A percentile compares a stretch with the other conserved stretches of the same genome.
Evolutionary conservation across 495 filamentous ascomycete species (phyloP).

Genomic region (Melanomma pulvis-pyrius): DNA sequence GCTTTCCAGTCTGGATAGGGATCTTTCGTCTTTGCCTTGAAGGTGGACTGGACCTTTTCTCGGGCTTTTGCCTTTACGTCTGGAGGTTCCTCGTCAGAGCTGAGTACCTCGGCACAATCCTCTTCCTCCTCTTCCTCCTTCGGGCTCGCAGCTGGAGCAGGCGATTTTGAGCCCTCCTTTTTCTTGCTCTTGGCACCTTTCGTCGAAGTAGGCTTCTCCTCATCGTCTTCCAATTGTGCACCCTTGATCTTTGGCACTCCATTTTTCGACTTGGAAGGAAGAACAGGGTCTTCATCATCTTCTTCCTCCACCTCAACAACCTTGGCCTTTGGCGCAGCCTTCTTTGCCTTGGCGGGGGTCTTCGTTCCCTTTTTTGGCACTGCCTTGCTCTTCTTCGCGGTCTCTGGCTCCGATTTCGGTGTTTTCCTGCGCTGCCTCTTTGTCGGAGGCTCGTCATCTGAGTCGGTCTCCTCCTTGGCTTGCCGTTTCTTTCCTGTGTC

Average conservation of each 20-base stretch:
- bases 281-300: background rate
- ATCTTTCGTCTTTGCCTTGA: conserved; percentile 68
- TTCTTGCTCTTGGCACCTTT: conserved; percentile 14
- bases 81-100: conserved; percentile 67
- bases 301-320: background rate
- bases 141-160: conserved; percentile 11
- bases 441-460: conserved; percentile 35
- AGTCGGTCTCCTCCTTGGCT: conserved; percentile 24
- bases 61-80: conserved; percentile 74
- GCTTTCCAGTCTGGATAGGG: conserved; percentile 93
- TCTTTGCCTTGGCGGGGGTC: conserved; percentile 4
- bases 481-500: conserved; percentile 26
- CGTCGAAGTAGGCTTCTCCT: conserved; percentile 1
- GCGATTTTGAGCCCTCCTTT: conserved; percentile 5
- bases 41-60: conserved; percentile 78
- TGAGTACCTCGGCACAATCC: conserved; percentile 35
- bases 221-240: conserved; percentile 1
- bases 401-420: background rate
- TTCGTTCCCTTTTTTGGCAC: conserved; percentile 3
- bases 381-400: conserved; percentile 7
- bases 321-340: background rate
- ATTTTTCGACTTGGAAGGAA: conserved; percentile 1
- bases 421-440: conserved; percentile 34
- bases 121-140: conserved; percentile 18
- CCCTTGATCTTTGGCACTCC: background rate